Percentiles rank a stretch among this genome's conserved stretches.
These are phyloP conservation scores for Phoma sp. DNA, from an alignment of 2,329 filamentous ascomycete species.

Conservation along the genomic window DNA sequence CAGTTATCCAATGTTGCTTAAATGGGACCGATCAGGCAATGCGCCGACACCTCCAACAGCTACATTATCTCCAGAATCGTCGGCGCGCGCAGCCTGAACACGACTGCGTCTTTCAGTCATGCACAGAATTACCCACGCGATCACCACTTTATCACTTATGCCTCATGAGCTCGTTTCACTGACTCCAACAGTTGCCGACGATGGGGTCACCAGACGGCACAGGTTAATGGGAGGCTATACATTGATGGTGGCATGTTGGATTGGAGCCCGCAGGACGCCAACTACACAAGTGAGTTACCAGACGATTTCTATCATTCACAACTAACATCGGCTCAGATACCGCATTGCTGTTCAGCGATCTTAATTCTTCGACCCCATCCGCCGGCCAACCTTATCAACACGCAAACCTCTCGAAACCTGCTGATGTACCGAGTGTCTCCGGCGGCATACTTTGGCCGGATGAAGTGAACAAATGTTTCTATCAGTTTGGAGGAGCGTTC, in stretches of 20 bases:
- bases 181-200: conserved; percentile 43
- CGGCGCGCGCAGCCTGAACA: background rate
- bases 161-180: background rate
- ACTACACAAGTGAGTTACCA: conserved; percentile 58
- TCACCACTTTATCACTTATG: background rate
- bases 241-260: conserved; percentile 68
- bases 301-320: background rate
- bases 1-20: background rate
- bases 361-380: conserved; percentile 52
- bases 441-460: conserved; percentile 66
- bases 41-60: background rate
- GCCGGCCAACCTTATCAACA: conserved; percentile 61
- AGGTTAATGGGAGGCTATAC: conserved; percentile 66
- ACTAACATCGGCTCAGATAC: conserved; percentile 51
- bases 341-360: conserved; percentile 65
- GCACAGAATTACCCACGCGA: background rate
- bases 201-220: conserved; percentile 66
- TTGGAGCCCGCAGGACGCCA: conserved; percentile 58
- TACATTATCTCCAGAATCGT: background rate
- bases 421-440: conserved; percentile 60
- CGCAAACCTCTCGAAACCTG: conserved; percentile 66
- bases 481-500: conserved; percentile 68
- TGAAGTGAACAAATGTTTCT: conserved; percentile 68
- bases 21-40: background rate
- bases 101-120: background rate